A percentile compares a stretch with the other conserved stretches of the same genome.
Conservation (phyloP, 2,329 filamentous ascomycete species). For the Sordariomycetes sp. region DNA sequence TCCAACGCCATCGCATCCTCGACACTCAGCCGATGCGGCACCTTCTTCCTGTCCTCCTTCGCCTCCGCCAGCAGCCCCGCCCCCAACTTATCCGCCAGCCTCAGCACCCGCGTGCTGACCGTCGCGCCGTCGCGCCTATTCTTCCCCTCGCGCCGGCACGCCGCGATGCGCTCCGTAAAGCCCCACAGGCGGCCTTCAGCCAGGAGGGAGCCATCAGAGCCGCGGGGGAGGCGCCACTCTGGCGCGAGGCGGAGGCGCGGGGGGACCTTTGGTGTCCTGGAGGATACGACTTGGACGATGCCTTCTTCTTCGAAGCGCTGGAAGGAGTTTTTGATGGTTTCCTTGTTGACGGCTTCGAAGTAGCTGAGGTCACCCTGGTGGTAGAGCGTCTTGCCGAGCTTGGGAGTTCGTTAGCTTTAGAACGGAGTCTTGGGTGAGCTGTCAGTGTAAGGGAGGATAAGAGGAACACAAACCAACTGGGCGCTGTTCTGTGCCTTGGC, state of each 20-base stretch:
- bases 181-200: conserved; percentile 75
- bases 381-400: conserved; percentile 92
- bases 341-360: conserved; percentile 97
- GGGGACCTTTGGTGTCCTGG: conserved; percentile 48
- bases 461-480: no score
- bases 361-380: conserved; percentile 95
- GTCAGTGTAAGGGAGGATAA: conserved; percentile 25
- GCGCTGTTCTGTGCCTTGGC: conserved; percentile 69
- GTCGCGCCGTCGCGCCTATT: conserved; percentile 88
- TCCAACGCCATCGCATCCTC: conserved; percentile 34
- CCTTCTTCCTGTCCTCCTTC: conserved; percentile 21
- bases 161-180: conserved; percentile 79
- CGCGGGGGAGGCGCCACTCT: conserved; percentile 61
- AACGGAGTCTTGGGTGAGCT: neutral
- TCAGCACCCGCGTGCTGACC: conserved; percentile 68
- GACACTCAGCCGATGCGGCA: conserved; percentile 25
- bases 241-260: conserved; percentile 55
- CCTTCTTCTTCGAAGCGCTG: conserved; percentile 80
- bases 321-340: conserved; percentile 90
- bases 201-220: conserved; percentile 43
- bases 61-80: conserved; percentile 51
- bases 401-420: conserved; percentile 1
- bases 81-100: conserved; percentile 63
- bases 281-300: conserved; percentile 64
- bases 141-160: conserved; percentile 79